Percentiles rank a stretch among this genome's conserved stretches.
Conservation (phyloP, 1,284 basidiomycete species). For the Puccinia hordei region DNA sequence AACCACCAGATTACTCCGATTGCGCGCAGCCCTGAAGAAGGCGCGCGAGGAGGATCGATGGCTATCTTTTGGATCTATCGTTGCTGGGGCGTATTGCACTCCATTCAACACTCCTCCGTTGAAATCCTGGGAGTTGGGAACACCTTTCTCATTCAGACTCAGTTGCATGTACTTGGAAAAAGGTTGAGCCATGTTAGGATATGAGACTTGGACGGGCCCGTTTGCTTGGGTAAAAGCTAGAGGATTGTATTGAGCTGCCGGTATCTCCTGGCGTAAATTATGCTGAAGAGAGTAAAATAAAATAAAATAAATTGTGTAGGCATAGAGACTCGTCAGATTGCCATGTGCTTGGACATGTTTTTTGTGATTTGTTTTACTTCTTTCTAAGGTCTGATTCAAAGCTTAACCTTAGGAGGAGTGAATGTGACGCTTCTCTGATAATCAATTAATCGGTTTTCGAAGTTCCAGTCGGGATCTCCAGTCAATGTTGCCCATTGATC, state of each 20-base stretch:
- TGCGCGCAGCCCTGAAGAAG: constrained; percentile 8
- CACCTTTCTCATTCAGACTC: constrained; percentile 57
- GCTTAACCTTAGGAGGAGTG: constrained; percentile 26
- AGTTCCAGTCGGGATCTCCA: constrained; percentile 58
- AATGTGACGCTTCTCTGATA: constrained; percentile 38
- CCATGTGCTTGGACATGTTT: too few species aligned
- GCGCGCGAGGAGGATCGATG: constrained; percentile 26
- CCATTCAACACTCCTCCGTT: constrained; percentile 22
- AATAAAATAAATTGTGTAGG: too few species aligned
- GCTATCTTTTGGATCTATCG: constrained; percentile 30
- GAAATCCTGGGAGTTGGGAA: constrained; percentile 31
- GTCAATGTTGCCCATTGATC: constrained; percentile 57
- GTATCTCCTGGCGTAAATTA: constrained; percentile 24
- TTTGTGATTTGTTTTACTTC: not conserved
- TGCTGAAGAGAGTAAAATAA: constrained; percentile 40
- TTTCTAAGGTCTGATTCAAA: constrained; percentile 47
- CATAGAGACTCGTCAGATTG: too few species aligned
- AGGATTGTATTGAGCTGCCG: constrained; percentile 15
- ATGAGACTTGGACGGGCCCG: constrained; percentile 57
- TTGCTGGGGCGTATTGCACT: constrained; percentile 36
- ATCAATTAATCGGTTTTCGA: constrained; percentile 54
- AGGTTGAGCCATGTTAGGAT: constrained; percentile 52
- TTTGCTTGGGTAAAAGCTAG: constrained; percentile 15
- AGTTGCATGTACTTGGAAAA: constrained; percentile 53
- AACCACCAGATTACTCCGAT: constrained; percentile 30